A percentile compares a stretch with the other conserved stretches of the same genome.
These are phyloP conservation scores for Diaporthe sp. DNA, from an alignment of 2,329 filamentous ascomycete genomes.

Conservation along the genomic window DNA sequence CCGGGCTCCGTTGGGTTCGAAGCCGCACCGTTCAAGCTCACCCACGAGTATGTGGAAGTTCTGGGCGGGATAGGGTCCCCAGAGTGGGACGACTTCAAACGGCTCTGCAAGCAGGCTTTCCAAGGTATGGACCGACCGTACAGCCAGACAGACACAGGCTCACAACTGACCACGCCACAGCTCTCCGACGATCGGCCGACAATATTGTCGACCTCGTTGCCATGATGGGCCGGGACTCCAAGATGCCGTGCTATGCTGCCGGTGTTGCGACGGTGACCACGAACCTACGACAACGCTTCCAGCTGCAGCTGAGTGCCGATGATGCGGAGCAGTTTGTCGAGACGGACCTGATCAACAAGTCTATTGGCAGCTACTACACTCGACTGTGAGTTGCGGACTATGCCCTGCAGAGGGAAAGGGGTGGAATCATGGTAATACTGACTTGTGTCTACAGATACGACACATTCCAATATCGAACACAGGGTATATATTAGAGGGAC, in stretches of 20 bases:
- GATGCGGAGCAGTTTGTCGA: conserved; percentile 88
- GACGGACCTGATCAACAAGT: conserved; percentile 83
- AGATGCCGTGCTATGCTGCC: conserved; percentile 86
- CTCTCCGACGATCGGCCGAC: conserved; percentile 82
- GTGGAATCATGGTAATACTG: background rate
- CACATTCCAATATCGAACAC: conserved; percentile 89
- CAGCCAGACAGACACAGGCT: background rate
- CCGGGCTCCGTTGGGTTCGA: conserved; percentile 89
- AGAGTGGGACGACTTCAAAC: conserved; percentile 83
- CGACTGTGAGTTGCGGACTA: conserved; percentile 73
- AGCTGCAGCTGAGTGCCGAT: conserved; percentile 85
- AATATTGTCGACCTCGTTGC: conserved; percentile 85
- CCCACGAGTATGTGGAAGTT: conserved; percentile 88
- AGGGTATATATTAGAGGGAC: conserved; percentile 81
- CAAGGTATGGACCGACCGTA: conserved; percentile 68
- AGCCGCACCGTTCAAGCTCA: conserved; percentile 86
- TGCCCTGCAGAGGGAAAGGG: too few relatives aligned
- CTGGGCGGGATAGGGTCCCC: conserved; percentile 79
- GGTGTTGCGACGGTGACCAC: conserved; percentile 80
- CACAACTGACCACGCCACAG: conserved; percentile 56
- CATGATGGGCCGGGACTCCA: conserved; percentile 86
- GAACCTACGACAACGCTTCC: conserved; percentile 80
- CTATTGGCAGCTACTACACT: conserved; percentile 88
- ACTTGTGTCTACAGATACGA: conserved; percentile 71
- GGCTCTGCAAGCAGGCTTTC: conserved; percentile 85